These are phyloP conservation scores for Entonaema liquescens DNA, from an alignment of 495 filamentous ascomycete species.

Conservation along the genomic window DNA sequence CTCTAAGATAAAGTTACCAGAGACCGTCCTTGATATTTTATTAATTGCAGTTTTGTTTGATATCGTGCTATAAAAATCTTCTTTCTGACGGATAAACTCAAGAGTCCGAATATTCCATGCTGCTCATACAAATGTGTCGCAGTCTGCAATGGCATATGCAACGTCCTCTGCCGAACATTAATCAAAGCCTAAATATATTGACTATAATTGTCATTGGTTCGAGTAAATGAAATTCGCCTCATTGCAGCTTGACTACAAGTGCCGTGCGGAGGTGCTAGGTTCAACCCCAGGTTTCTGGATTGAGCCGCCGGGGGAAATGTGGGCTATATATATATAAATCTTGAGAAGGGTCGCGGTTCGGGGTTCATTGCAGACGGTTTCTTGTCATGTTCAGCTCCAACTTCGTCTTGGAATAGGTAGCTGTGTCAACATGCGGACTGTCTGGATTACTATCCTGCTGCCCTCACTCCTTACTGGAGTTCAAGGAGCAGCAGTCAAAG, in stretches of 20 bases:
- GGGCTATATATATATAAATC: constrained; percentile 42
- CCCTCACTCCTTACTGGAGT: constrained; percentile 48
- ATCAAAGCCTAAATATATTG: constrained; percentile 40
- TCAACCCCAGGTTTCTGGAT: constrained; percentile 30
- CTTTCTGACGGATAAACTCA: neutral
- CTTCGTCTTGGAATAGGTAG: constrained; percentile 21
- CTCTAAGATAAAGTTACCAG: neutral
- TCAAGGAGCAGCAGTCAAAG: constrained; percentile 25
- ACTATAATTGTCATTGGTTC: constrained; percentile 43
- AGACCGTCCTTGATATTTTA: neutral
- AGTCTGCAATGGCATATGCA: neutral
- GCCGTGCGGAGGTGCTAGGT: constrained; percentile 44
- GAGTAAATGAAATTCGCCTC: constrained; percentile 43
- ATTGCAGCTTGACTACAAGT: constrained; percentile 40
- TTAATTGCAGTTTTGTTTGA: neutral
- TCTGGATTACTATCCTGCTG: constrained; percentile 46
- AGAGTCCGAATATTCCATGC: neutral
- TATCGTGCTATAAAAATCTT: neutral
- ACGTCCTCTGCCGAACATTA: constrained; percentile 27
- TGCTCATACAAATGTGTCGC: neutral
- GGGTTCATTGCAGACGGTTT: constrained; percentile 15
- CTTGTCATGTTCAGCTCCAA: constrained; percentile 16
- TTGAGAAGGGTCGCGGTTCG: constrained; percentile 14
- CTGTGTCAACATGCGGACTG: constrained; percentile 46
- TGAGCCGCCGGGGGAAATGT: constrained; percentile 42